phyloP scores from a whole-genome alignment of 2,329 filamentous ascomycete species.

The Fusarium tricinctum region DNA sequence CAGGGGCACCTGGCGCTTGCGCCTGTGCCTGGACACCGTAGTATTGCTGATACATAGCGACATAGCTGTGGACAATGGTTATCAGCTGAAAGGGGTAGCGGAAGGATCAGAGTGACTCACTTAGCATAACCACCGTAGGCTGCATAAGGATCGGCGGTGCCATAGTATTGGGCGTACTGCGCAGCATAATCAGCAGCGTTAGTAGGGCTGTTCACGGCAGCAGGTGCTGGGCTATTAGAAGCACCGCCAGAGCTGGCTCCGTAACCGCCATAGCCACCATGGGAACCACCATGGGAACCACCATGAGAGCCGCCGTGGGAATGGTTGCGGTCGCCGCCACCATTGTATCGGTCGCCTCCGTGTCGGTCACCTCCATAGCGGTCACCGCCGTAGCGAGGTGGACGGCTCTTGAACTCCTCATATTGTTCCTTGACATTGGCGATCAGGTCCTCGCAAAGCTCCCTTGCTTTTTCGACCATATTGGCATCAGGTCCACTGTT shows the following conservation, averaged over 20 bases:
- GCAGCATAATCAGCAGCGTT: constrained; percentile 75
- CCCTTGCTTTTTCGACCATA: constrained; percentile 88
- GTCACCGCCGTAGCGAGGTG: constrained; percentile 70
- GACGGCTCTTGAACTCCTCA: constrained; percentile 88
- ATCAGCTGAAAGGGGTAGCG: constrained; percentile 29
- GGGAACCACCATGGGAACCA: constrained; percentile 49
- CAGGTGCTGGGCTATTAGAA: constrained; percentile 56
- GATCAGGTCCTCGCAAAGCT: constrained; percentile 89
- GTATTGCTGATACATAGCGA: constrained; percentile 82
- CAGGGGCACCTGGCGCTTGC: constrained; percentile 61
- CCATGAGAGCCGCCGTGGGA: constrained; percentile 47
- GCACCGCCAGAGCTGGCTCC: constrained; percentile 49
- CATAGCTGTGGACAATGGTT: constrained; percentile 61
- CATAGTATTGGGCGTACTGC: constrained; percentile 88
- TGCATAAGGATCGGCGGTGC: constrained; percentile 84
- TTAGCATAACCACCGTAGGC: constrained; percentile 90
- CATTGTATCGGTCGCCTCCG: constrained; percentile 54
- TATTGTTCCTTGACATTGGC: constrained; percentile 90
- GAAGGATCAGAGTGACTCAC: constrained; percentile 59
- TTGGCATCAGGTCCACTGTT: constrained; percentile 84
- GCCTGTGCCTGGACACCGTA: constrained; percentile 64
- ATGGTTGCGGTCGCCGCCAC: constrained; percentile 57
- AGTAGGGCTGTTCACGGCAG: constrained; percentile 49
- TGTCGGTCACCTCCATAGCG: constrained; percentile 61
- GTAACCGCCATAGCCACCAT: constrained; percentile 46